A percentile compares a stretch with the other conserved stretches of the same genome.
These are phyloP conservation scores for Aspergillus sp. DNA, from an alignment of 2,329 filamentous ascomycete species.

Conservation along the genomic window DNA sequence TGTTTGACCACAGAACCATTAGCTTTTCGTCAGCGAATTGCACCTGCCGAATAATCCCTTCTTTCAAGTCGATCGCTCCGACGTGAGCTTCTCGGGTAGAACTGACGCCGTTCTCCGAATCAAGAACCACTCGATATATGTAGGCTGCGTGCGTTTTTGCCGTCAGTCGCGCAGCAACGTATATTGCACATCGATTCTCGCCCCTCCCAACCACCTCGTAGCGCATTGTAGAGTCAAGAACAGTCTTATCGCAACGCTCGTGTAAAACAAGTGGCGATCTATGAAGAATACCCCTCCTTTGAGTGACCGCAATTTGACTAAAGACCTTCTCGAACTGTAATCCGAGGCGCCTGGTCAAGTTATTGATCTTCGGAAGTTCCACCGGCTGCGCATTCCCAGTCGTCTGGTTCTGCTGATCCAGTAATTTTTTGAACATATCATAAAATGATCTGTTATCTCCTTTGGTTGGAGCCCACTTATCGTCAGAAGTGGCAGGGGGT, in stretches of 20 bases:
- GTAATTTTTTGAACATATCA: conserved; percentile 50
- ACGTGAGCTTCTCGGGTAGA: conserved; percentile 35
- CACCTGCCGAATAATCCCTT: conserved; percentile 54
- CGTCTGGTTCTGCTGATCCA: conserved; percentile 51
- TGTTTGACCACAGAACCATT: conserved; percentile 56
- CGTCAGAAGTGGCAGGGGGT: conserved; percentile 25
- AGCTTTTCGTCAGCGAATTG: conserved; percentile 66
- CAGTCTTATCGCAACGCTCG: conserved; percentile 33
- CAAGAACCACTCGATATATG: conserved; percentile 55
- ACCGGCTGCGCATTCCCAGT: conserved; percentile 51
- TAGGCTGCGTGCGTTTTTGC: conserved; percentile 45
- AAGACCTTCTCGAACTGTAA: conserved; percentile 63
- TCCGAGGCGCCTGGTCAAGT: conserved; percentile 61
- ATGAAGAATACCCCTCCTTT: conserved; percentile 68
- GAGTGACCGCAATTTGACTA: conserved; percentile 66
- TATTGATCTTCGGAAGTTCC: conserved; percentile 61
- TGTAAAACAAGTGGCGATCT: conserved; percentile 55
- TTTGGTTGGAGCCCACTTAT: conserved; percentile 42
- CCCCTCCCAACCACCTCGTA: conserved; percentile 39
- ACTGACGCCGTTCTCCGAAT: conserved; percentile 62
- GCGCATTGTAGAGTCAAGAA: conserved; percentile 61
- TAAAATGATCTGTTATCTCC: conserved; percentile 42
- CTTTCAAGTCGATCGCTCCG: conserved; percentile 33
- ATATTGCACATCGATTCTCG: conserved; percentile 30
- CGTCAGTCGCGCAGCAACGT: conserved; percentile 34